Evolutionary conservation across 768 basidiomycete genomes (phyloP), one percentile per base, ranked within the genome.

Genomic region (Daedaleopsis sinensis): DNA sequence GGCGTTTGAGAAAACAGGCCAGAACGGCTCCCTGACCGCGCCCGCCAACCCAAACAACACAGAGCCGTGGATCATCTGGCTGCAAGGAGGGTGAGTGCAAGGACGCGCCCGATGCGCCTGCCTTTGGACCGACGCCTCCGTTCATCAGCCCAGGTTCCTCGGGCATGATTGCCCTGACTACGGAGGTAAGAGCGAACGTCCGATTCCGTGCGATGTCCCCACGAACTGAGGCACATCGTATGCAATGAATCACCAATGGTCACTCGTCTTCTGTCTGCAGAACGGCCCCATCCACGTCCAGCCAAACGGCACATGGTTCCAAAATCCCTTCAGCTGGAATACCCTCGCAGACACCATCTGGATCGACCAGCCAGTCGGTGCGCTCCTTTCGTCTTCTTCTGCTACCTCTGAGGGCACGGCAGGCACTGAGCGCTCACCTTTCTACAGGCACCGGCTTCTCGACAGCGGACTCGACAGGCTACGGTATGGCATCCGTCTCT

Each of bases 11-110:
- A 63, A 64, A 27, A 48, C 58, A 37, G 68, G 67, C 23, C 67
- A 57, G 52, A 67, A 67, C 24, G 73, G 73, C 18, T 69, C 89
- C 1, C 73, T 90, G 56, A 88, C 84, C 16, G 73, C 69, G 59
- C 60, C 65, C 10, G 68, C 67, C n/a, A 69, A 65, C 39, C 67
- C 71, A 19, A 71, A 68, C 21, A 76, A 70, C 52, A 62, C 73
- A n/a, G 77, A 85, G 27, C 89, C 89, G 1, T 90, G 89, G 89
- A 82, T 82, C 5, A 88, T 91, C 49, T 91, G 88, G 88, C 72
- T 90, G 39, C 89, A 89, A 63, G 89, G 88, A 74, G 88, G 87
- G 85, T 86, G 65, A 18, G 39, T 55, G 36, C 23, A 21, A n/a
- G 27, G 37, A 21, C 53, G 19, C 32, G 37, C 27, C 12, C 11